These are phyloP conservation scores for Cucurbita ficifolia DNA, from an alignment of 306 rosid species.

Conservation along the genomic window DNA sequence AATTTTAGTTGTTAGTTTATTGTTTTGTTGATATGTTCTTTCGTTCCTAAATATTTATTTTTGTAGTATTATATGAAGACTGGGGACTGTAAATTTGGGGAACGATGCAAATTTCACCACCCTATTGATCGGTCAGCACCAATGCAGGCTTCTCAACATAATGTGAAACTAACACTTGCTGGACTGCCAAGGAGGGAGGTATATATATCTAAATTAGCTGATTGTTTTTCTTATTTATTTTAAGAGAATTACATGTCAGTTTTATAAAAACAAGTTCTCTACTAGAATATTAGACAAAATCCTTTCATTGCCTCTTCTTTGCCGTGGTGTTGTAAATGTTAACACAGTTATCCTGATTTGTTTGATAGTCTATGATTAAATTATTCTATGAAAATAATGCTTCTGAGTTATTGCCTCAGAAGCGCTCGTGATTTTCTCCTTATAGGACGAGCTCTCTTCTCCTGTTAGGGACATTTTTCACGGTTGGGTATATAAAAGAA, in stretches of 20 bases:
- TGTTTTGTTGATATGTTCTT: not conserved
- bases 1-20: not conserved
- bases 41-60: not conserved
- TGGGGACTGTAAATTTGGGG: constrained; percentile 75
- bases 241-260: too few species aligned
- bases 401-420: not conserved
- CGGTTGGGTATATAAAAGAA: not conserved
- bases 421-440: not conserved
- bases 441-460: not conserved
- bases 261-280: too few species aligned
- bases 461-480: not conserved
- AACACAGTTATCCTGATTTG: not conserved
- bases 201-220: not conserved
- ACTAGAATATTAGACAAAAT: too few species aligned
- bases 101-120: constrained; percentile 78
- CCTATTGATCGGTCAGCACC: constrained; percentile 72
- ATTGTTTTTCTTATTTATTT: too few species aligned
- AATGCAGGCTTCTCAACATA: constrained; percentile 24
- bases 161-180: constrained; percentile 70
- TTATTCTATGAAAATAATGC: not conserved
- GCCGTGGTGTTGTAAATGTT: not conserved
- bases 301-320: not conserved
- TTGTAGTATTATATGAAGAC: constrained; percentile 85
- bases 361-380: not conserved
- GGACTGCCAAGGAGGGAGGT: constrained; percentile 99